These are phyloP conservation scores for Yamadazyma atlantica DNA, from an alignment of 1,139 yeast species.

Conservation along the genomic window DNA sequence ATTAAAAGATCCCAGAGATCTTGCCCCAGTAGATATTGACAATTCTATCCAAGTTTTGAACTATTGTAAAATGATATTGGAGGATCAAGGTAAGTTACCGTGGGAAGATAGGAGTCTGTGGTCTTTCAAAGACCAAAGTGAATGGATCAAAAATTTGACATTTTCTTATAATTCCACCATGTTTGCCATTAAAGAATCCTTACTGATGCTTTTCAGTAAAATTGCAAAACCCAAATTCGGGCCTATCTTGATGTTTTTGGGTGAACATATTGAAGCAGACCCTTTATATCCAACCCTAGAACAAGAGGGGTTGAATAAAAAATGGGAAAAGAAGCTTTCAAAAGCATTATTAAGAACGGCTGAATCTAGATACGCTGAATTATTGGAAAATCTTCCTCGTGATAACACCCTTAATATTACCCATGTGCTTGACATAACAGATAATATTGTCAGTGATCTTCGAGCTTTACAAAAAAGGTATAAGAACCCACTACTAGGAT, in stretches of 20 bases:
- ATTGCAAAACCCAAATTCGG: constrained; percentile 62
- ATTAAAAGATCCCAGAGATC: constrained; percentile 23
- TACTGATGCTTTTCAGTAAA: constrained; percentile 48
- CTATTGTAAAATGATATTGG: constrained; percentile 28
- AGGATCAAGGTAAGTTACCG: constrained; percentile 31
- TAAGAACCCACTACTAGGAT: constrained; percentile 60
- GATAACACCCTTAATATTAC: constrained; percentile 57
- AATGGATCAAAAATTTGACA: constrained; percentile 51
- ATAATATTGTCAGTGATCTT: constrained; percentile 51
- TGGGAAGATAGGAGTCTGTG: constrained; percentile 41
- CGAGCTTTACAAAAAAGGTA: constrained; percentile 58
- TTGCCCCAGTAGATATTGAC: constrained; percentile 32
- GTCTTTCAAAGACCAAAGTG: constrained; percentile 51
- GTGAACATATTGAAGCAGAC: constrained; percentile 53
- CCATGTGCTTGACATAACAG: constrained; percentile 63
- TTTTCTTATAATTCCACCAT: constrained; percentile 50
- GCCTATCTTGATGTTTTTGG: constrained; percentile 51
- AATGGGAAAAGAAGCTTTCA: constrained; percentile 53
- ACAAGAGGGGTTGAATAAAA: constrained; percentile 39
- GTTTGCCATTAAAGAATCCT: constrained; percentile 42
- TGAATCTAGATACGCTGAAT: constrained; percentile 58
- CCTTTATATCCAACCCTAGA: constrained; percentile 37
- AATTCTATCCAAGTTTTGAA: constrained; percentile 29
- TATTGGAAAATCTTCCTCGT: constrained; percentile 61
- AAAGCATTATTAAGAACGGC: constrained; percentile 52